Percentiles rank a stretch among this genome's conserved stretches.
phyloP scores from a whole-genome alignment of 2,329 filamentous ascomycete genomes.

The Botrytis deweyae region DNA sequence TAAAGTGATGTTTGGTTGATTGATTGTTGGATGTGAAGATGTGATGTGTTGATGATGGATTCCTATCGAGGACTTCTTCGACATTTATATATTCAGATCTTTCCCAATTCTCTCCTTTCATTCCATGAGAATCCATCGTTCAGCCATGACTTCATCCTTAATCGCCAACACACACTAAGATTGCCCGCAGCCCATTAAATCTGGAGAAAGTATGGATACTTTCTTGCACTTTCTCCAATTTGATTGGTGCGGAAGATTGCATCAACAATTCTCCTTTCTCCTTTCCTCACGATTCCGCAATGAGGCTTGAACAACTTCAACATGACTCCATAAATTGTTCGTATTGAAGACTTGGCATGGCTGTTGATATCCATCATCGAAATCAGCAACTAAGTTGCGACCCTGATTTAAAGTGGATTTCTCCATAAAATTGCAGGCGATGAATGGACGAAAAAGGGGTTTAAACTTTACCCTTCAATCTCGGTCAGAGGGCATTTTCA shows the following conservation, averaged over 20 bases:
- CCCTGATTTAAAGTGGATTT: slow-evolving; percentile 1
- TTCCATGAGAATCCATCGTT: background rate
- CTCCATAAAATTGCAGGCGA: background rate
- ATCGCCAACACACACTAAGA: background rate
- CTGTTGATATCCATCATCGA: background rate
- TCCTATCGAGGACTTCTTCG: background rate
- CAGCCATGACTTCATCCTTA: slow-evolving; percentile 6
- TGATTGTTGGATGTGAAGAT: background rate
- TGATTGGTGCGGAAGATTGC: slow-evolving; percentile 8
- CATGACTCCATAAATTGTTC: background rate
- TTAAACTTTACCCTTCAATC: background rate
- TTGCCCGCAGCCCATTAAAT: background rate
- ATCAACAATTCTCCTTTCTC: slow-evolving; percentile 7
- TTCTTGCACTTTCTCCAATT: background rate
- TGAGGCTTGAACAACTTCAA: background rate
- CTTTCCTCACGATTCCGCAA: background rate
- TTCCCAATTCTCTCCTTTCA: background rate
- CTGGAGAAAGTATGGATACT: background rate
- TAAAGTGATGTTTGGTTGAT: background rate
- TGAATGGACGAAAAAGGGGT: background rate
- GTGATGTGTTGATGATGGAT: background rate
- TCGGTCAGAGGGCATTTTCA: background rate
- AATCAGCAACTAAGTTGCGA: background rate
- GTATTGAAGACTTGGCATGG: slow-evolving; percentile 1
- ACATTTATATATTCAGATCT: slow-evolving; percentile 9